Conservation (phyloP, 805 yeast genomes). For the Starmerella geochares region DNA sequence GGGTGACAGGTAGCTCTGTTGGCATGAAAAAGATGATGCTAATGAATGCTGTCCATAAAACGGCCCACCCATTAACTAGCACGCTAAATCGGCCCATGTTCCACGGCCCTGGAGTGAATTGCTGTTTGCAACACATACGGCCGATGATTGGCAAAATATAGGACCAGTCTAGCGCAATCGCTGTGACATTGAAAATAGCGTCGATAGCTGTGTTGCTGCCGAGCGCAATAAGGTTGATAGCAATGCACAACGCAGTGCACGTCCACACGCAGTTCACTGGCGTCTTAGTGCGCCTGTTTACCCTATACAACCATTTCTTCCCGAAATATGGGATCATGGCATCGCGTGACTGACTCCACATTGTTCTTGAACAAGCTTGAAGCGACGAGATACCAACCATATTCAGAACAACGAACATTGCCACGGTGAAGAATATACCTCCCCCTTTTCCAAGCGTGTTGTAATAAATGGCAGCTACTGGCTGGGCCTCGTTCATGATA, state of each 20-base stretch:
- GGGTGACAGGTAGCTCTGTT: constrained; percentile 25
- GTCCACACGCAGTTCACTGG: constrained; percentile 55
- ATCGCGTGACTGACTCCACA: constrained; percentile 71
- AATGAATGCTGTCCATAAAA: constrained; percentile 25
- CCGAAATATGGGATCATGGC: constrained; percentile 48
- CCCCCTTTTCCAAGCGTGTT: constrained; percentile 55
- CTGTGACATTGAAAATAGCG: constrained; percentile 65
- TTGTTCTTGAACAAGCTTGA: constrained; percentile 57
- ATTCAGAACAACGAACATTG: constrained; percentile 52
- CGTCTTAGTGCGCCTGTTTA: constrained; percentile 44
- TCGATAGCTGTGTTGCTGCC: constrained; percentile 52
- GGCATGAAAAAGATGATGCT: constrained; percentile 27
- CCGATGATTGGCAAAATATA: constrained; percentile 55
- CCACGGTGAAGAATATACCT: constrained; percentile 53
- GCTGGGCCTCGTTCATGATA: constrained; percentile 34
- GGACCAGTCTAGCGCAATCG: constrained; percentile 57
- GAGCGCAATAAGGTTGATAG: constrained; percentile 49
- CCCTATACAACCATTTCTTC: constrained; percentile 33
- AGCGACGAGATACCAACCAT: constrained; percentile 55
- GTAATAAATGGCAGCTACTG: constrained; percentile 54
- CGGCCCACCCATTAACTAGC: constrained; percentile 21
- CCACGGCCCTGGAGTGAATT: constrained; percentile 60
- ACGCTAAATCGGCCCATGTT: constrained; percentile 40
- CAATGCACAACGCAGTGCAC: constrained; percentile 41
- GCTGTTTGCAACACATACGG: constrained; percentile 45